Conservation (phyloP, 139 green algal genomes). For the Haematococcus lacustris region DNA sequence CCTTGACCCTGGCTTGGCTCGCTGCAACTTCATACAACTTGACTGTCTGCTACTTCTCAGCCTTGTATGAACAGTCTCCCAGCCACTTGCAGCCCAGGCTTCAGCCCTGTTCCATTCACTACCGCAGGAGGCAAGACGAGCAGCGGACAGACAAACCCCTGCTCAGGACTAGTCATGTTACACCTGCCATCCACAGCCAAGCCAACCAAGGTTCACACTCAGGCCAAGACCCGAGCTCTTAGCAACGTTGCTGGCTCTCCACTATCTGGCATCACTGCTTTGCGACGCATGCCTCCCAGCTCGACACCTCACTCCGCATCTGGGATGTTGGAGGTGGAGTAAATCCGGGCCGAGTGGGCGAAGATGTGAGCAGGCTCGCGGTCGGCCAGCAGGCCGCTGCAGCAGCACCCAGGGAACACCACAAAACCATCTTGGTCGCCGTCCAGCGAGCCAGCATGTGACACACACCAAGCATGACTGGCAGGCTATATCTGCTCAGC, state of each 20-base stretch:
- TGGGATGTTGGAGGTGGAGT: constrained; percentile 39
- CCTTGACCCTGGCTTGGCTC: too few species aligned
- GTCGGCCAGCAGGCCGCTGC: constrained; percentile 57
- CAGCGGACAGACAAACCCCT: too few species aligned
- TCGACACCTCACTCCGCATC: background rate
- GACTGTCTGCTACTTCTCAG: too few species aligned
- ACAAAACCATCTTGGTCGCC: too few species aligned
- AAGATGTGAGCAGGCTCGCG: constrained; percentile 59
- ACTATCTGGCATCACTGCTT: background rate
- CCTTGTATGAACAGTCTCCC: too few species aligned
- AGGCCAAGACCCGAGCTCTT: background rate
- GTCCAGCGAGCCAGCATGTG: too few species aligned
- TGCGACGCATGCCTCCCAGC: background rate
- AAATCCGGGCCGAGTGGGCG: constrained; percentile 36
- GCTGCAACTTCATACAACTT: too few species aligned
- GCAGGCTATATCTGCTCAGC: background rate
- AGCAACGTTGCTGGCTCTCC: background rate
- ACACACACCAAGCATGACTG: too few species aligned
- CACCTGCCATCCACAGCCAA: background rate
- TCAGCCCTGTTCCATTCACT: too few species aligned
- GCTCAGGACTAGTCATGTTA: background rate
- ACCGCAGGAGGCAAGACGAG: too few species aligned
- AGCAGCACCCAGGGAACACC: constrained; percentile 28
- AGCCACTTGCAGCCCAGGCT: too few species aligned
- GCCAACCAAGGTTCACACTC: background rate